Evolutionary conservation across 2,329 filamentous ascomycete genomes (phyloP).

Genomic region (Fusarium sp.): DNA sequence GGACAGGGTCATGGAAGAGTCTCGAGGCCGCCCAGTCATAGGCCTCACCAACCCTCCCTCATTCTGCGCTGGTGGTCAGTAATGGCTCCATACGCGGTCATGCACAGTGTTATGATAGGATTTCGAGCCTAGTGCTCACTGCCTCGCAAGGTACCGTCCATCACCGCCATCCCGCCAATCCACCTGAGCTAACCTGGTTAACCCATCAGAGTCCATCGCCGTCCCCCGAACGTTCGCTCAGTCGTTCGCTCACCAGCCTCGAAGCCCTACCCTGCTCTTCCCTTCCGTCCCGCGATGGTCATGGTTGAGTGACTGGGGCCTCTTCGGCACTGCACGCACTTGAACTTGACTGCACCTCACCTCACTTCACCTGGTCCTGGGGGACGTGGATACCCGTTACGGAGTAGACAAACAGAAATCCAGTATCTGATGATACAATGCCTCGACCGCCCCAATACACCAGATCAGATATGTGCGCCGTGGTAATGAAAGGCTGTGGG

Average conservation of each 20-base stretch:
- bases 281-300: constrained; percentile 22
- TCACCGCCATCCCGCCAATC: constrained; percentile 27
- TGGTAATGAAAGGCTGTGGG: constrained; percentile 36
- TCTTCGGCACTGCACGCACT: constrained; percentile 35
- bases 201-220: constrained; percentile 1
- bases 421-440: constrained; percentile 20
- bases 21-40: constrained; percentile 40
- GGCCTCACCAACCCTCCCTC: constrained; percentile 39
- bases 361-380: neutral
- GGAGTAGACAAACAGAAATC: constrained; percentile 3
- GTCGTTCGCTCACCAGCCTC: neutral
- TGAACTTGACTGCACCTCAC: constrained; percentile 22
- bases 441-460: constrained; percentile 18
- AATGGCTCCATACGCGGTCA: constrained; percentile 33
- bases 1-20: constrained; percentile 19
- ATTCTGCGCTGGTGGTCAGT: constrained; percentile 18
- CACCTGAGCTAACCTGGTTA: constrained; percentile 1
- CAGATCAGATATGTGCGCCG: constrained; percentile 30
- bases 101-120: constrained; percentile 27
- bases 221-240: neutral
- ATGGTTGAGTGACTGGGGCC: constrained; percentile 27
- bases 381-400: neutral
- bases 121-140: constrained; percentile 38
- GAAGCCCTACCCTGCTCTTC: constrained; percentile 27
- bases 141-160: constrained; percentile 31